These are phyloP conservation scores for Otatea glauca DNA, from an alignment of 176 grass and related monocot species.

Conservation along the genomic window DNA sequence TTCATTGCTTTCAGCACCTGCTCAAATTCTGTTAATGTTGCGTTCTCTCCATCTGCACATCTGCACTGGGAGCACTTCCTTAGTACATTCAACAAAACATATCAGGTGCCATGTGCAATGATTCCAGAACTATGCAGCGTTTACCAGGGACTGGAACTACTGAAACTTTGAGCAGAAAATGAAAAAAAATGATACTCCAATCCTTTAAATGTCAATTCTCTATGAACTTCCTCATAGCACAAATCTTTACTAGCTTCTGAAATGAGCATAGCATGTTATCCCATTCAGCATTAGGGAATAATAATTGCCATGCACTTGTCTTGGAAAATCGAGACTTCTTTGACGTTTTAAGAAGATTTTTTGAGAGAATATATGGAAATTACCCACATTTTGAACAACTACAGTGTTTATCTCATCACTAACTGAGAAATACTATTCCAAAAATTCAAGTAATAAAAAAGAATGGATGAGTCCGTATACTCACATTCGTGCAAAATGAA, in stretches of 20 bases:
- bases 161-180: neutral
- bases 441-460: no score
- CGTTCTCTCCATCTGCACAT: slow-evolving; percentile 73
- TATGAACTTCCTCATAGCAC: no score
- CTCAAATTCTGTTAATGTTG: slow-evolving; percentile 67
- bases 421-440: slow-evolving; percentile 1
- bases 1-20: slow-evolving; percentile 72
- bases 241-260: no score
- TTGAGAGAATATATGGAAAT: neutral
- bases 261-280: neutral
- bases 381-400: neutral
- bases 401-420: neutral
- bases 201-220: no score
- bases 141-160: neutral
- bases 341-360: neutral
- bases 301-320: neutral
- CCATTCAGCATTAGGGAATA: neutral
- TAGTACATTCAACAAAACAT: neutral
- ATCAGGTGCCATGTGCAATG: neutral
- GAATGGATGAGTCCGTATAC: neutral
- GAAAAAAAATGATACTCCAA: no score
- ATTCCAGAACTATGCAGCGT: neutral
- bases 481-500: slow-evolving; percentile 64
- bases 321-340: neutral
- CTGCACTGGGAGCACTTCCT: slow-evolving; percentile 43